A percentile compares a stretch with the other conserved stretches of the same genome.
phyloP scores from a whole-genome alignment of 441 rosid genomes.

The Mallotus repandus region DNA sequence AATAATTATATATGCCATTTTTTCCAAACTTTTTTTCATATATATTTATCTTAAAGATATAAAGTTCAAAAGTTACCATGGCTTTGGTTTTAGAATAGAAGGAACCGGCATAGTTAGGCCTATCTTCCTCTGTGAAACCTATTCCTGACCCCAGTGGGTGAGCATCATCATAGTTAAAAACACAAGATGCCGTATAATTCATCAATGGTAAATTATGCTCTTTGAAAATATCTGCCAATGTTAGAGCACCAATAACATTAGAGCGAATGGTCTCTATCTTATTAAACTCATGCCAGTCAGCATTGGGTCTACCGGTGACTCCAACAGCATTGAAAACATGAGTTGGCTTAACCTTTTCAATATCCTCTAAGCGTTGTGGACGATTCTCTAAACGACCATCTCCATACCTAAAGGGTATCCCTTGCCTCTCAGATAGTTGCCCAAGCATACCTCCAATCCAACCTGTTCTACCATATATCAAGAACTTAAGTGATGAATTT shows the following conservation, averaged over 20 bases:
- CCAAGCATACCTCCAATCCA: conserved; percentile 91
- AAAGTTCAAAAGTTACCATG: conserved; percentile 42
- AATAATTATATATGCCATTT: too few relatives aligned
- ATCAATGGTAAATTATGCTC: conserved; percentile 63
- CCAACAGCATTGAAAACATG: conserved; percentile 96
- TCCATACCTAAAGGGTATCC: conserved; percentile 67
- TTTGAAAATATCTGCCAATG: conserved; percentile 78
- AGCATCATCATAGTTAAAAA: conserved; percentile 76
- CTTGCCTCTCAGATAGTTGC: conserved; percentile 69
- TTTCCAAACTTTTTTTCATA: too few relatives aligned
- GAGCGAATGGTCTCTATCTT: conserved; percentile 73
- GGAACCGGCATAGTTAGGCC: conserved; percentile 74
- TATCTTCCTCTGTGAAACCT: conserved; percentile 78
- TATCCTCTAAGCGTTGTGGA: conserved; percentile 54
- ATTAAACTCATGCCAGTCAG: conserved; percentile 92
- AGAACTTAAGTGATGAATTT: conserved; percentile 53
- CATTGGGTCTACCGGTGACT: conserved; percentile 85
- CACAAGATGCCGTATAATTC: conserved; percentile 85
- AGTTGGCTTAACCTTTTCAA: conserved; percentile 62
- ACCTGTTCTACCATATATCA: conserved; percentile 81
- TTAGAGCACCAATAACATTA: conserved; percentile 79
- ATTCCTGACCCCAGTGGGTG: conserved; percentile 81
- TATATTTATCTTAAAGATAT: too few relatives aligned
- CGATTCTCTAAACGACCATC: conserved; percentile 73
- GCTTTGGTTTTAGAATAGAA: conserved; percentile 89